phyloP scores from a whole-genome alignment of 2,329 filamentous ascomycete species.

The Microdochium trichocladiopsis region DNA sequence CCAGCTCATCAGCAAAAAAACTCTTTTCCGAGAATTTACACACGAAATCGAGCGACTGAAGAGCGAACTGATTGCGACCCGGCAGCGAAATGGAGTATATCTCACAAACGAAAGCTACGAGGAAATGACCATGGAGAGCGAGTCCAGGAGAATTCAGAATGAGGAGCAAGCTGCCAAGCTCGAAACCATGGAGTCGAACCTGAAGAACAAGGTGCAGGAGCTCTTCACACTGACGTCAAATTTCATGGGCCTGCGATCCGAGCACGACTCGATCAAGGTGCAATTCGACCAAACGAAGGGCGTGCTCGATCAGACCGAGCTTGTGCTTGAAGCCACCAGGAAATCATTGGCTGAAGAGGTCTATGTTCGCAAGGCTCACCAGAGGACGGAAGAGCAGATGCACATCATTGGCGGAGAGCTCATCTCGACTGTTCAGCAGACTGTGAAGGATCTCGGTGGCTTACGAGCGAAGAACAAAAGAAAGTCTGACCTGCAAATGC shows the following conservation, averaged over 20 bases:
- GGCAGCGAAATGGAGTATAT: constrained; percentile 93
- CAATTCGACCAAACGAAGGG: constrained; percentile 73
- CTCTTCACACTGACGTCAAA: constrained; percentile 78
- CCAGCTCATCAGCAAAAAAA: constrained; percentile 87
- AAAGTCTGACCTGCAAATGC: constrained; percentile 72
- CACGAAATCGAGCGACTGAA: constrained; percentile 91
- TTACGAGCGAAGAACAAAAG: constrained; percentile 82
- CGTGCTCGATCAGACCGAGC: constrained; percentile 80
- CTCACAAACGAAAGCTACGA: constrained; percentile 84
- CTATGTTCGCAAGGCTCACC: constrained; percentile 72
- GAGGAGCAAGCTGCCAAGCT: constrained; percentile 92
- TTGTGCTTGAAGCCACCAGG: constrained; percentile 71
- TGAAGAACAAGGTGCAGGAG: constrained; percentile 91
- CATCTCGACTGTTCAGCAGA: constrained; percentile 68
- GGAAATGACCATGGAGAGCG: constrained; percentile 84
- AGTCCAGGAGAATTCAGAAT: constrained; percentile 82
- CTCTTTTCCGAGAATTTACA: constrained; percentile 82
- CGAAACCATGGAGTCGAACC: constrained; percentile 81
- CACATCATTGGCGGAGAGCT: constrained; percentile 67
- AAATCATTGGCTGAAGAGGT: constrained; percentile 74
- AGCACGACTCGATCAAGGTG: constrained; percentile 70
- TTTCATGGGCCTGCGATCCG: constrained; percentile 83
- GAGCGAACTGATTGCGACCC: constrained; percentile 84
- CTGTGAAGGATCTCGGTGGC: constrained; percentile 72
- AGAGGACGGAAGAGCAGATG: constrained; percentile 75